These are phyloP conservation scores for Fusarium sororula DNA, from an alignment of 2,329 filamentous ascomycete genomes.

Conservation along the genomic window DNA sequence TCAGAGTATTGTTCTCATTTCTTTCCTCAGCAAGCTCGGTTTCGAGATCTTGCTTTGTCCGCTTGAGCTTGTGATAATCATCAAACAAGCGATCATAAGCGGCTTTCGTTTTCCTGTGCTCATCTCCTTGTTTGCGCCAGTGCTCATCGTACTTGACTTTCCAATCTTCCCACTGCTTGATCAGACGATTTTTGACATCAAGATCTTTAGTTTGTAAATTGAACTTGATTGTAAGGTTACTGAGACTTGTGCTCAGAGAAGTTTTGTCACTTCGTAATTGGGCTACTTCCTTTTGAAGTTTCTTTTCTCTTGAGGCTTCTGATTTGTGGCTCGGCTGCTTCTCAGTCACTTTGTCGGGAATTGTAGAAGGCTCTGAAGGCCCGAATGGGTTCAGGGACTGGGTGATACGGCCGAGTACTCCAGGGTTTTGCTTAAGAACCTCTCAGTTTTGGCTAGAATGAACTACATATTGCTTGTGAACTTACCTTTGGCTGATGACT, in stretches of 20 bases:
- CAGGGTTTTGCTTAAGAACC: neutral
- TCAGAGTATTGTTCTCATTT: neutral
- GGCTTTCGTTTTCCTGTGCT: neutral
- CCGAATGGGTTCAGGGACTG: neutral
- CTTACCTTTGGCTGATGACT: neutral
- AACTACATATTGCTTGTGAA: fast-evolving
- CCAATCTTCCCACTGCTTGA: neutral
- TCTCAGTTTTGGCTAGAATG: neutral
- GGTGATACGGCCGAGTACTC: neutral
- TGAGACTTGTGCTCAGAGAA: neutral
- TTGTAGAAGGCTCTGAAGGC: neutral
- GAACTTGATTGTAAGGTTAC: fast-evolving
- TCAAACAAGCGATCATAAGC: neutral
- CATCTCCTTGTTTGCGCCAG: neutral
- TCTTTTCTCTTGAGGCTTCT: neutral
- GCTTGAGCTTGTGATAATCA: neutral
- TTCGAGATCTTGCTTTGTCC: neutral
- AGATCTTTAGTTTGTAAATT: neutral
- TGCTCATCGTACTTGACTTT: neutral
- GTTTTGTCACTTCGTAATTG: neutral
- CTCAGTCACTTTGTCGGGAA: fast-evolving
- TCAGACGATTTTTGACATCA: neutral
- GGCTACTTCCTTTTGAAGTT: neutral
- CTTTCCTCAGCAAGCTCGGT: neutral
- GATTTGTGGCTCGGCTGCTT: neutral